Evolutionary conservation across 139 green algal species (phyloP).

Genomic region (Volvox africanus): DNA sequence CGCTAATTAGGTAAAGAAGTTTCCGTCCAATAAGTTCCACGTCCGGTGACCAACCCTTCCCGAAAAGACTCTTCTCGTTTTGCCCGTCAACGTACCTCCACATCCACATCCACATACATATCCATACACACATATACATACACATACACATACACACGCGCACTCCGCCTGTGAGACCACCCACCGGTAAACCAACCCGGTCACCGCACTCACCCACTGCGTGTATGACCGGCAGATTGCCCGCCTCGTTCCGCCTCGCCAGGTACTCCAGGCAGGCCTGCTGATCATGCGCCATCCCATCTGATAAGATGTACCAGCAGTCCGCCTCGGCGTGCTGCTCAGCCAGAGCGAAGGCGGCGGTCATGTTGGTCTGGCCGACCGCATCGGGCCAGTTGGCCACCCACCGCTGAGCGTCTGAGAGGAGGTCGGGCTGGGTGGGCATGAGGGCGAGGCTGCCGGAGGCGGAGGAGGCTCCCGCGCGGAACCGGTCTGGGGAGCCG

Average conservation of each 20-base stretch:
- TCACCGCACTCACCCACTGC: constrained; percentile 52
- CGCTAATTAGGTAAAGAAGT: too few relatives aligned
- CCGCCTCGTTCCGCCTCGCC: constrained; percentile 2
- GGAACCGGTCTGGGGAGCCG: not conserved
- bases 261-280: constrained; percentile 60
- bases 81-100: too few relatives aligned
- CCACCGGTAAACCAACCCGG: not conserved
- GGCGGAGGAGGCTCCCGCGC: not conserved
- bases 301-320: constrained; percentile 71
- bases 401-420: constrained; percentile 70
- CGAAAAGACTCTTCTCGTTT: too few relatives aligned
- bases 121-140: too few relatives aligned
- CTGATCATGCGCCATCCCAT: constrained; percentile 70
- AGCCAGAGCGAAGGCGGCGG: constrained; percentile 52
- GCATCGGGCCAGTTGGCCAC: constrained; percentile 78
- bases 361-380: constrained; percentile 54
- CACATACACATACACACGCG: too few relatives aligned
- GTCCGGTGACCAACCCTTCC: too few relatives aligned
- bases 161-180: too few relatives aligned
- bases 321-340: constrained; percentile 58
- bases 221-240: constrained; percentile 61
- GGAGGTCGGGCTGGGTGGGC: constrained; percentile 60
- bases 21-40: too few relatives aligned
- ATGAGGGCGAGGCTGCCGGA: constrained; percentile 42
- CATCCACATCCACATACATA: too few relatives aligned